Evolutionary conservation across 73 alveolate species (phyloP), one percentile per base, ranked within the genome.

Genomic region (Paraurostyla sp.): DNA sequence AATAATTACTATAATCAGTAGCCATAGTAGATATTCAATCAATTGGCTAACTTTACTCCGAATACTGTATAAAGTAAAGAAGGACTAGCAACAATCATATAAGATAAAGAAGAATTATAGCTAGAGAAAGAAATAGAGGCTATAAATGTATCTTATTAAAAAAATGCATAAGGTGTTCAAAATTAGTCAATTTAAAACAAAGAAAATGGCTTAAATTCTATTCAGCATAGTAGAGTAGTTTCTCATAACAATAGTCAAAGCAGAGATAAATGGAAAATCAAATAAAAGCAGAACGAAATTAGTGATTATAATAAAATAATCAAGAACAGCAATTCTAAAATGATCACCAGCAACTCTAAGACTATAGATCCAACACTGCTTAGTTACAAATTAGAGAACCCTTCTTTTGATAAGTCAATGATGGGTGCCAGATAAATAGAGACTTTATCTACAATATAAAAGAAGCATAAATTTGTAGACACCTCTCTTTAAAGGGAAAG

Each of bases 221-320:
- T n/a, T n/a, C n/a, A n/a, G n/a, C n/a, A n/a, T n/a, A n/a, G n/a
- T 38, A 65, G 82, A 32, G 25, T 22, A 27, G 7, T 60, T 13
- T 25, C 78, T 3, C 4, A 6, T n/a, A 60, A 60, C 50, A 60
- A 20, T 7, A 60, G 78, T 60, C 51, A n/a, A 27, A 16, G 6
- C 20, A 22, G 78, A 38, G 82, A 65, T 11, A 65, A 65, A 65
- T 65, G 82, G 82, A 65, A 38, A 22, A 65, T 65, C 40, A 65
- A 65, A 35, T 38, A 65, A 30, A 56, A 38, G 16, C 9, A 65
- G 42, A 65, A 40, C 41, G 56, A 65, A 65, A 65, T 38, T 30
- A 15, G 41, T 15, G 82, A 65, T 38, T 65, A 65, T 35, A 65
- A 22, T 16, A 65, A 65, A 30, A 23, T 65, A 6, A 35, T 65